Conservation (phyloP, 768 basidiomycete species). For the Antrodiella citrinella region DNA sequence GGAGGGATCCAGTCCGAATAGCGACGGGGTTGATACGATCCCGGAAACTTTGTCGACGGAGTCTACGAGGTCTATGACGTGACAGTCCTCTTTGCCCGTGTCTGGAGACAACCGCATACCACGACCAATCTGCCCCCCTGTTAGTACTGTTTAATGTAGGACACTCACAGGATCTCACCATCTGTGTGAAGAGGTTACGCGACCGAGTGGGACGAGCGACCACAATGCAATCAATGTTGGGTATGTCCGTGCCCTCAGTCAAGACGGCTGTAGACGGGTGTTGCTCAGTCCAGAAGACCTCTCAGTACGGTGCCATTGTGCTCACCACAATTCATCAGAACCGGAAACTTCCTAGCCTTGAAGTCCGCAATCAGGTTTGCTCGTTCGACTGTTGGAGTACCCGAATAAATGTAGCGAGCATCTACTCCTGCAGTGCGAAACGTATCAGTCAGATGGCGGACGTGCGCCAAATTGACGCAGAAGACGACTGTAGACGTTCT, state of each 20-base stretch:
- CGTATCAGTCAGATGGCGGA: slow-evolving; percentile 57
- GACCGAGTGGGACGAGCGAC: slow-evolving; percentile 86
- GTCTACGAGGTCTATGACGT: slow-evolving; percentile 89
- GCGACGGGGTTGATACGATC: slow-evolving; percentile 68
- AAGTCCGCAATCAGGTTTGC: slow-evolving; percentile 59
- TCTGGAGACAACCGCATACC: slow-evolving; percentile 80
- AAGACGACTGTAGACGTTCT: slow-evolving; percentile 91
- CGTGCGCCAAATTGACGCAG: slow-evolving; percentile 79
- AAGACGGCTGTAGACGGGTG: slow-evolving; percentile 61
- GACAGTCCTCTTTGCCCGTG: slow-evolving; percentile 79
- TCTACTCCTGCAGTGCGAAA: slow-evolving; percentile 77
- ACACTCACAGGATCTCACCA: slow-evolving; percentile 42
- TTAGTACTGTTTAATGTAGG: not conserved
- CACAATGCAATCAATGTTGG: slow-evolving; percentile 87
- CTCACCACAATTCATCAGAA: slow-evolving; percentile 83
- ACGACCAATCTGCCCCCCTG: slow-evolving; percentile 66
- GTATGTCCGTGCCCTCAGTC: slow-evolving; percentile 93
- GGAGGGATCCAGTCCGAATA: slow-evolving; percentile 79
- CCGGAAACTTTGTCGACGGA: slow-evolving; percentile 59
- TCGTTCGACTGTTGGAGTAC: slow-evolving; percentile 58
- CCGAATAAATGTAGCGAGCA: slow-evolving; percentile 71
- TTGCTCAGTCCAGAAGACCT: not conserved
- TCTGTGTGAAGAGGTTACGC: slow-evolving; percentile 84
- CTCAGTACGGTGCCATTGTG: not conserved
- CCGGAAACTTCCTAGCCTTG: slow-evolving; percentile 65